phyloP scores from a whole-genome alignment of 345 rosid species.

The Raphanus raphanistrum region DNA sequence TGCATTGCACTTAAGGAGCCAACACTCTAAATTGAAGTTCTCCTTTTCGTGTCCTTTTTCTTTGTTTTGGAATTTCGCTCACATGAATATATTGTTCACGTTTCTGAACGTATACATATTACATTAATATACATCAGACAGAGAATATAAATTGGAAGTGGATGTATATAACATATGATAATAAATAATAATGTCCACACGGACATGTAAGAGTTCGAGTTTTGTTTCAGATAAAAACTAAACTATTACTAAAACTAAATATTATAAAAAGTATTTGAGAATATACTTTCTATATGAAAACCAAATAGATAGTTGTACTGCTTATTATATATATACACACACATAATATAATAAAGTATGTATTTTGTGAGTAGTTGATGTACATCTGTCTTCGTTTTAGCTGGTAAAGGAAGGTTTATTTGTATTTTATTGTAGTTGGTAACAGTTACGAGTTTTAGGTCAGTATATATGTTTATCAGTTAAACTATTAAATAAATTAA shows the following conservation, averaged over 20 bases:
- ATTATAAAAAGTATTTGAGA: neutral
- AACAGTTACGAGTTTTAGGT: constrained; percentile 37
- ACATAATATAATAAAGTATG: neutral
- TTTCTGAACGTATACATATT: neutral
- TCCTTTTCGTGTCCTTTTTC: neutral
- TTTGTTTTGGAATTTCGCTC: neutral
- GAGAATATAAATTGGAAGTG: neutral
- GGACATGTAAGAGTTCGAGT: constrained; percentile 18
- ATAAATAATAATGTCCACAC: constrained; percentile 34
- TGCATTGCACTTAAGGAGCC: constrained; percentile 33
- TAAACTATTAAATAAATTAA: neutral
- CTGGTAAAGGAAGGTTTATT: constrained; percentile 20
- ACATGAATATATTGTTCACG: constrained; percentile 12
- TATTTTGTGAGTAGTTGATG: constrained; percentile 30
- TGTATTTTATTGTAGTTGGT: constrained; percentile 35
- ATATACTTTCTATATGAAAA: neutral
- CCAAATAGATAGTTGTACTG: neutral
- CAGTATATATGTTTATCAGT: constrained; percentile 26
- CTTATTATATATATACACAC: neutral
- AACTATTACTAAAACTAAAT: neutral
- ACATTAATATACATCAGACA: constrained; percentile 25
- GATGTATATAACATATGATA: neutral
- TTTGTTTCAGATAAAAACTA: neutral
- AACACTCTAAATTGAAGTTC: constrained; percentile 19
- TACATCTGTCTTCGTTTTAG: constrained; percentile 32